Percentiles rank a stretch among this genome's conserved stretches.
Conservation (phyloP, 106 monocot genomes). For the Agapanthus africanus region DNA sequence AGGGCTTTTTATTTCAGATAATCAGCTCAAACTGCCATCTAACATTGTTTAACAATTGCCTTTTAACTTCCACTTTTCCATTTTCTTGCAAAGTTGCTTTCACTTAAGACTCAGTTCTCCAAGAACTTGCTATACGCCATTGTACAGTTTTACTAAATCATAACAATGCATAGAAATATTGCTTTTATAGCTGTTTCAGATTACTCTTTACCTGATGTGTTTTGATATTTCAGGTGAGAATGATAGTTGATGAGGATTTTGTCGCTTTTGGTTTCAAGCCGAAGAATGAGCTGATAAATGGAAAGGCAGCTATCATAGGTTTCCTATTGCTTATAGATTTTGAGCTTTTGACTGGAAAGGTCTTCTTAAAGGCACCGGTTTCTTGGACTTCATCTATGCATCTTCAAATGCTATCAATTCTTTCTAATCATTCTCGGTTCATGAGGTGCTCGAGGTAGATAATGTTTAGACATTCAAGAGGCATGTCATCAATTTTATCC, state of each 20-base stretch:
- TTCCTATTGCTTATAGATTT: slow-evolving; percentile 84
- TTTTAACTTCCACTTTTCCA: neutral
- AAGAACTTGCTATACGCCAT: neutral
- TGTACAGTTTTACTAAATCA: neutral
- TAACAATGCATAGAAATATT: neutral
- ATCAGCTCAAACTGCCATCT: neutral
- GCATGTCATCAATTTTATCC: no score
- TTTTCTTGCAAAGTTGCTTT: neutral
- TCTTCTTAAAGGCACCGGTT: slow-evolving; percentile 93
- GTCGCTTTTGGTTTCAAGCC: slow-evolving; percentile 67
- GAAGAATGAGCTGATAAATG: slow-evolving; percentile 63
- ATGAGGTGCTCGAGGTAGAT: neutral
- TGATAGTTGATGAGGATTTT: slow-evolving; percentile 64
- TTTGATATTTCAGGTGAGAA: slow-evolving; percentile 50
- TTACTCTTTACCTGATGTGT: neutral
- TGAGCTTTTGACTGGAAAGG: slow-evolving; percentile 95
- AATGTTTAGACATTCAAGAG: no score
- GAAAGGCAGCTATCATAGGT: slow-evolving; percentile 72
- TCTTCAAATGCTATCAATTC: slow-evolving; percentile 38
- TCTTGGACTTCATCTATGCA: slow-evolving; percentile 95
- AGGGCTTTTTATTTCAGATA: neutral
- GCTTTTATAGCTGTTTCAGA: neutral
- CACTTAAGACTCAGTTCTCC: neutral
- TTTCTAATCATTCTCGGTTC: neutral
- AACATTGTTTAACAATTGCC: neutral